Conservation (phyloP, 2,329 filamentous ascomycete genomes). For the Paraphoma sp. region DNA sequence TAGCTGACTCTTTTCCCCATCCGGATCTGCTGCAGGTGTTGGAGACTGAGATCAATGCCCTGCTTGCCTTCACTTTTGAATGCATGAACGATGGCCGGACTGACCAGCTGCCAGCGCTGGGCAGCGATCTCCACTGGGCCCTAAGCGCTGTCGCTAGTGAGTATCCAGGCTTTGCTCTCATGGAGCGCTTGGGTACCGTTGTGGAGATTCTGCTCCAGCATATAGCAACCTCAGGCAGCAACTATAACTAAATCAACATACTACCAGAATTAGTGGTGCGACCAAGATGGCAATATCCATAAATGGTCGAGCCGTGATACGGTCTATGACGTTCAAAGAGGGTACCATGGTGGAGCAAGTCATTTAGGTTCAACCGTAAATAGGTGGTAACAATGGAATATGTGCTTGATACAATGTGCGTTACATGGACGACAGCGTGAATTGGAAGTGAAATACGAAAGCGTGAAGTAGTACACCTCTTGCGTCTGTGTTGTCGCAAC, state of each 20-base stretch:
- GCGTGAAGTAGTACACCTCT: too few relatives aligned
- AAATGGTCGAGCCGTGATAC: neutral
- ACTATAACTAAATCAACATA: neutral
- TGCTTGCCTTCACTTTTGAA: conserved; percentile 3
- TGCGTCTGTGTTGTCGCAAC: too few relatives aligned
- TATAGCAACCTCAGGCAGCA: conserved; percentile 1
- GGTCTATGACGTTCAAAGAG: neutral
- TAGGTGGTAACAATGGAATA: too few relatives aligned
- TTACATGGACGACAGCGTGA: too few relatives aligned
- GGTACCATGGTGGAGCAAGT: too few relatives aligned
- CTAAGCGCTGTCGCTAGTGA: conserved; percentile 3
- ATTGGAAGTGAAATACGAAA: too few relatives aligned
- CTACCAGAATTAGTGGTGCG: neutral
- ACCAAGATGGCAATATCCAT: too few relatives aligned
- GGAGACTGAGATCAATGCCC: conserved; percentile 2
- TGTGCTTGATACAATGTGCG: too few relatives aligned
- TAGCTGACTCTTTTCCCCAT: neutral
- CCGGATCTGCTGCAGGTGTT: neutral
- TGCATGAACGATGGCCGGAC: conserved; percentile 2
- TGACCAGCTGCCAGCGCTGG: neutral
- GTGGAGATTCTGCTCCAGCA: conserved; percentile 6
- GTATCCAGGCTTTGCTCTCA: neutral
- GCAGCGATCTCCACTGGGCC: conserved; percentile 6
- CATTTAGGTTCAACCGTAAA: too few relatives aligned
- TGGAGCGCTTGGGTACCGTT: conserved; percentile 1